phyloP scores from a whole-genome alignment of 2,329 filamentous ascomycete genomes.

The Trichoderma simmonsii region DNA sequence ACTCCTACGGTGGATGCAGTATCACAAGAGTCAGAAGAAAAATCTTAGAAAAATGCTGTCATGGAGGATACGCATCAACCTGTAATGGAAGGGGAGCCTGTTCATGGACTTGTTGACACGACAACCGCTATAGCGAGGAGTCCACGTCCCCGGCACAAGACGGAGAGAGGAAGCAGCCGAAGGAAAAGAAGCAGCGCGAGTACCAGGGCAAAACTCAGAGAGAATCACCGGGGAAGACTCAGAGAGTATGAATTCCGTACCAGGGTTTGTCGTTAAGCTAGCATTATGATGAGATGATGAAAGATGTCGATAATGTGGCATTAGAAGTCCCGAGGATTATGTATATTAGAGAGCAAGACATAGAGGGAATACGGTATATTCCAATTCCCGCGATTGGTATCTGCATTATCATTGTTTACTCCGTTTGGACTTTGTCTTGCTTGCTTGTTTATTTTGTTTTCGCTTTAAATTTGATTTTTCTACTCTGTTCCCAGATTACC shows the following conservation, averaged over 20 bases:
- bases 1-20: neutral
- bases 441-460: neutral
- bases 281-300: constrained; percentile 1
- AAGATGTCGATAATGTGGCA: neutral
- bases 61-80: neutral
- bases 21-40: neutral
- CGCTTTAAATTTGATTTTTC: neutral
- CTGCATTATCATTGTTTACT: neutral
- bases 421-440: neutral
- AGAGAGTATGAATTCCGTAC: neutral
- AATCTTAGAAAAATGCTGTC: neutral
- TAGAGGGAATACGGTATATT: neutral
- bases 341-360: neutral
- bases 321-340: neutral
- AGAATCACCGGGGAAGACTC: neutral
- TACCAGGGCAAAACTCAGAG: neutral
- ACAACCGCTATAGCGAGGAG: neutral
- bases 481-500: constrained; percentile 31
- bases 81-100: neutral
- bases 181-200: neutral
- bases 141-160: neutral
- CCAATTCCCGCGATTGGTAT: neutral
- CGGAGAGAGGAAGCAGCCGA: neutral
- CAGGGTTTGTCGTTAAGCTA: neutral
- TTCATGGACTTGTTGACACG: neutral